phyloP scores from a whole-genome alignment of 441 rosid species.

The Pelargonium exstipulatum region DNA sequence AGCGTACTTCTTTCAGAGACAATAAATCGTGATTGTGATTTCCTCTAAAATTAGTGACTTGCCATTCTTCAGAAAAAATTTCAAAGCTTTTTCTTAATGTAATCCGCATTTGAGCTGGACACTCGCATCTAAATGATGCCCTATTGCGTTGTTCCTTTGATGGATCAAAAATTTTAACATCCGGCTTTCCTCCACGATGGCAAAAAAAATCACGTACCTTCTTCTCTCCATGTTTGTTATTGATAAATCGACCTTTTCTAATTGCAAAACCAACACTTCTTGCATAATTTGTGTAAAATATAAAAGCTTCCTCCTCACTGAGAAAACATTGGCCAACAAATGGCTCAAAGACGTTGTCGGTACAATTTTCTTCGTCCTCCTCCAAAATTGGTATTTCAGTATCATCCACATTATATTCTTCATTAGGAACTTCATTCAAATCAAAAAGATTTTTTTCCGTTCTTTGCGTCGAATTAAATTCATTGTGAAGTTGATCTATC shows the following conservation, averaged over 20 bases:
- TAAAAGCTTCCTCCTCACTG: constrained; percentile 20
- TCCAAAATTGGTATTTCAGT: too few relatives aligned
- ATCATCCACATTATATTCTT: too few relatives aligned
- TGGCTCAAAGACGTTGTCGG: neutral
- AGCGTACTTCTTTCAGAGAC: constrained; percentile 17
- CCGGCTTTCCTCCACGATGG: constrained; percentile 17
- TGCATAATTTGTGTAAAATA: constrained; percentile 19
- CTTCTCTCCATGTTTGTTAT: constrained; percentile 14
- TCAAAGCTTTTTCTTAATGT: constrained; percentile 16
- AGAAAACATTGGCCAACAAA: constrained; percentile 20
- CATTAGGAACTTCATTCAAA: too few relatives aligned
- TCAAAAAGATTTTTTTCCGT: too few relatives aligned
- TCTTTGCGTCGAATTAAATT: too few relatives aligned
- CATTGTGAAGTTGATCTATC: too few relatives aligned
- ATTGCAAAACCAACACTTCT: constrained; percentile 20
- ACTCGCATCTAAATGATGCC: constrained; percentile 19
- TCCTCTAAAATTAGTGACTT: constrained; percentile 17
- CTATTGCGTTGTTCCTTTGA: constrained; percentile 14
- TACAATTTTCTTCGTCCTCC: too few relatives aligned
- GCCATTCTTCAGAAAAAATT: constrained; percentile 16
- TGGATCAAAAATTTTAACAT: constrained; percentile 1
- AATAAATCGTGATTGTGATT: constrained; percentile 22
- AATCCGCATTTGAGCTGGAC: constrained; percentile 18
- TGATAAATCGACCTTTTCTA: constrained; percentile 20
- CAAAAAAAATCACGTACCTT: constrained; percentile 20